Evolutionary conservation across 106 monocot species (phyloP).

Genomic region (Dioscorea zingiberensis): DNA sequence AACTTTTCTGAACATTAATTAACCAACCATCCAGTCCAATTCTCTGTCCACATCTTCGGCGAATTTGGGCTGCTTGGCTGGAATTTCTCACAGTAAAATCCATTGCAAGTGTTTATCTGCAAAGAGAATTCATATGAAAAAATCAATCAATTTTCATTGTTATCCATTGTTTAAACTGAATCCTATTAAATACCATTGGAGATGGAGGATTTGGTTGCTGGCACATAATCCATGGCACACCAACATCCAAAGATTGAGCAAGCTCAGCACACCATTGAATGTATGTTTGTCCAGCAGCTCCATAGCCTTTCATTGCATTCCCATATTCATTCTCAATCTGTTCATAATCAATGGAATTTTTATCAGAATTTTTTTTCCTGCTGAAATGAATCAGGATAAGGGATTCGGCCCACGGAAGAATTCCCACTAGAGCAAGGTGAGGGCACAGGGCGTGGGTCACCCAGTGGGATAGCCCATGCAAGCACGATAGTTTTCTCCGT

Average conservation of each 20-base stretch:
- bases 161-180: neutral
- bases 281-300: constrained; percentile 20
- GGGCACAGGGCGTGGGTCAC: too few relatives aligned
- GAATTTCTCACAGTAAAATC: constrained; percentile 26
- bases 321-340: constrained; percentile 67
- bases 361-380: too few relatives aligned
- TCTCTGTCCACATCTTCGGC: constrained; percentile 35
- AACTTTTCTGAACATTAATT: neutral
- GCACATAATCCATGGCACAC: constrained; percentile 66
- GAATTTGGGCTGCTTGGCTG: constrained; percentile 13
- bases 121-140: neutral
- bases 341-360: neutral
- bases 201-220: constrained; percentile 42
- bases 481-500: too few relatives aligned
- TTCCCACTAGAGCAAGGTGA: too few relatives aligned
- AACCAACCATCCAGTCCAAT: constrained; percentile 35
- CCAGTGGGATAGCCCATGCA: too few relatives aligned
- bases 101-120: constrained; percentile 43
- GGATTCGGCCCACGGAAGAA: too few relatives aligned
- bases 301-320: constrained; percentile 14
- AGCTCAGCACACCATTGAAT: constrained; percentile 31
- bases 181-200: constrained; percentile 26
- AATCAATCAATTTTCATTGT: too few relatives aligned
- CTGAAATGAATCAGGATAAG: too few relatives aligned
- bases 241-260: constrained; percentile 20